Base-by-base conservation (phyloP, 352 stramenopile species). In the Phytopythium mirpurense region DNA sequence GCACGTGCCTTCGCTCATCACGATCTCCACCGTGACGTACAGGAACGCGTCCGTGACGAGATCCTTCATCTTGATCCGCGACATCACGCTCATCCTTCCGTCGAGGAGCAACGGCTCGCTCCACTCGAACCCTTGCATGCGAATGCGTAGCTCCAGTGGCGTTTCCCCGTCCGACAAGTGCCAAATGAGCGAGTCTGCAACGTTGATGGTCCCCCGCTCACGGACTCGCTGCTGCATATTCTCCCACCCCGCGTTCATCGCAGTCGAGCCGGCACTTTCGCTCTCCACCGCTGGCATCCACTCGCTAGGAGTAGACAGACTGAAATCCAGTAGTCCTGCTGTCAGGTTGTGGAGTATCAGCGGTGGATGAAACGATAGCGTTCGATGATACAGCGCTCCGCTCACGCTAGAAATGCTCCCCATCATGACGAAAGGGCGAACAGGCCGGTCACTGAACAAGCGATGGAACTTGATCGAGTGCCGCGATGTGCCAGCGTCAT, bases 121-220 rank as follows among this genome's bases (percentile, higher is more conserved):
- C 85, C 85, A 95, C 21, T 90, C 79, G 41, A 93, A 95, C 1
- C 85, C 83, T 60, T 90, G 88, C 57, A 92, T 88, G 31, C 85
- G 75, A 43, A 95, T 65, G 32, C 78, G 76, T 16, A 95, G 58
- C 42, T 90, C 80, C 7, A 95, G 65, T 26, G 81, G 83, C 2
- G 83, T 88, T 42, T 90, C 73, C 52, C 77, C 80, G 52, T 86
- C 79, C 26, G 74, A 93, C 23, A 93, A 63, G 69, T 95, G 85
- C 81, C 83, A 95, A 38, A 90, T 70, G 10, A 92, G 68, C 2
- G 77, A 89, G 47, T 92, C 83, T 0, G 81, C 85, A 19, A 90
- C 64, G 46, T 80, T 78, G 32, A 95, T 88, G 9, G 56, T 85
- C n/a, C 80, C 83, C 49, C 80, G 76, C 54, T 93, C 83, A 16